Base-by-base conservation (phyloP, 208 protist genomes). In the Blastocrithidia nonstop region DNA sequence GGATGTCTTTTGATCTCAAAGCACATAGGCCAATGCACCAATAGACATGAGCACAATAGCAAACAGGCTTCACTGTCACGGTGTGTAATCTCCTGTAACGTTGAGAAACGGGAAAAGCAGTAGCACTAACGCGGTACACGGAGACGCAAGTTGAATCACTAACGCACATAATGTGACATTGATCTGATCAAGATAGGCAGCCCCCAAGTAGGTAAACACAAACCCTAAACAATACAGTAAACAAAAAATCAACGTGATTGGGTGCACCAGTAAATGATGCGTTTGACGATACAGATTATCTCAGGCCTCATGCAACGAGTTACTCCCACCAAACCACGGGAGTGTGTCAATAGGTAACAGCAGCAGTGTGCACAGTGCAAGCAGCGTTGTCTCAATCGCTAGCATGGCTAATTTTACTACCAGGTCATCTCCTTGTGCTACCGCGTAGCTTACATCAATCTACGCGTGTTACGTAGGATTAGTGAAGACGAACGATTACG, bases 361-460 rank as follows among this genome's bases (percentile, higher is more conserved):
- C 5, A 54, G 1, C 1, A 81, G 40, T 3, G 54, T 52, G 8
- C 68, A 26, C 7, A 67, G 15, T 3, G 57, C 49, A 36, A 76
- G 71, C 3, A 71, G 45, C 5, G 55, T 47, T 9, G 66, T 76
- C 38, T 63, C 67, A 6, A 45, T 44, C 16, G 63, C 54, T 7
- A 81, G 55, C 61, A 81, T 66, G 15, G 73, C 67, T 9, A 81
- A 45, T 54, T 81, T 81, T 19, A 81, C 71, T 15, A 53, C 55
- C 3, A 47, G 52, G 35, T 72, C 67, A 29, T 72, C 58, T 11
- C 64, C 65, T 19, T 68, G 63, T 1, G 16, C 7, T 8, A 61
- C 11, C 23, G 27, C 37, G 35, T 52, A 44, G 8, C 13, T 11
- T 6, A 26, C 15, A 6, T 9, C 13, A 15, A 17, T n/a, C 38